Evolutionary conservation across 2,329 filamentous ascomycete genomes (phyloP), one percentile per base, ranked within the genome.

Genomic region (Alternaria panax): DNA sequence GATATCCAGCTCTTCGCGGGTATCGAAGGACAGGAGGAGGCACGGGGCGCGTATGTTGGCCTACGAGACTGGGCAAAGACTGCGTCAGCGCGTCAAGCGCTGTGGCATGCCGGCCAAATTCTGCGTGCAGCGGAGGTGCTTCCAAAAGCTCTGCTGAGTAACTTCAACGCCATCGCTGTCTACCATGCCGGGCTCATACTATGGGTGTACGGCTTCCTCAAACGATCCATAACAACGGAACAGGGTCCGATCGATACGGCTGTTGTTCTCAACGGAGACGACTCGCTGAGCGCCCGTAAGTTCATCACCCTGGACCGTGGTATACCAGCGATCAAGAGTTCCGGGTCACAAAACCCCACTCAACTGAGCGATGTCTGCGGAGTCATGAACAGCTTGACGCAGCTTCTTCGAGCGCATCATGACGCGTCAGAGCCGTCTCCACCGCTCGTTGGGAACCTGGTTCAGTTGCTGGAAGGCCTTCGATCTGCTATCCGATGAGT

Each of bases 61-160:
- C 78, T 90, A 7, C 83, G 86, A 58, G 81, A 86, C 25, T 90
- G 88, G 88, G 82, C 82, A 0, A 80, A 81, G 32, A 87, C 81
- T 38, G 68, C 79, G 1, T 83, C 86, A 22, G 84, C 87, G 7
- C 82, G 88, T 27, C 84, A 85, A 60, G 86, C 88, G 9, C 72
- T 91, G 1, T 91, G 86, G 85, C 87, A 89, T 65, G 89, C 90
- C 1, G 89, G 87, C 0, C 90, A 91, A 73, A 82, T 90, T 1
- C 72, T 92, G 5, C 84, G 87, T 7, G 84, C 85, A 40, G 88
- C 87, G 2, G 85, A 83, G 67, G 60, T 78, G 47, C 84, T 88
- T 47, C 83, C 86, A 0, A 73, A 79, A 2, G 81, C 83, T 0
- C 80, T 84, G 11, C 75, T 91, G 4, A 85, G 86, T 42, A 87